Conservation (phyloP, 2,329 filamentous ascomycete species). For the Aspergillus spinulosporus region DNA sequence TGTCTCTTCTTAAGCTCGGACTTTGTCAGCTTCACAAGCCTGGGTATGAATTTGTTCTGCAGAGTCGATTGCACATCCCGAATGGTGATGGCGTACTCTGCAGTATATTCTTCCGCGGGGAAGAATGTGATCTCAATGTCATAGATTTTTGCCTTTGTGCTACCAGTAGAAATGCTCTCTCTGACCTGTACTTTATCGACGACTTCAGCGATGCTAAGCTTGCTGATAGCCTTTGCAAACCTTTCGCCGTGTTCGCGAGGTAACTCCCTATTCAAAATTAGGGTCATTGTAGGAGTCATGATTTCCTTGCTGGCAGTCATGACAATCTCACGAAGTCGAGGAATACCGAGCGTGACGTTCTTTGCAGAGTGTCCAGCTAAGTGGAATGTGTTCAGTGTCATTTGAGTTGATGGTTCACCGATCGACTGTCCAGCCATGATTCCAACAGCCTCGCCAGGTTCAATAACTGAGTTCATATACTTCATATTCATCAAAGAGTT, state of each 20-base stretch:
- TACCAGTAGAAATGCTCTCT: slow-evolving; percentile 74
- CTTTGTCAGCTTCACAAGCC: slow-evolving; percentile 68
- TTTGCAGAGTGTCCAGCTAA: slow-evolving; percentile 97
- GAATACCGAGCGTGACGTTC: slow-evolving; percentile 98
- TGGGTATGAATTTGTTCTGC: slow-evolving; percentile 75
- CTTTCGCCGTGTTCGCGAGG: slow-evolving; percentile 66
- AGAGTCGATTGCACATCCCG: slow-evolving; percentile 76
- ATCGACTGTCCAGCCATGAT: slow-evolving; percentile 96
- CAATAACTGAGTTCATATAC: slow-evolving; percentile 86
- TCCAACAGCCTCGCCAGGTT: slow-evolving; percentile 93
- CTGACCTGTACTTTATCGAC: slow-evolving; percentile 77
- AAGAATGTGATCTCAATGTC: slow-evolving; percentile 81
- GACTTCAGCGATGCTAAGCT: slow-evolving; percentile 78
- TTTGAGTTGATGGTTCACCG: slow-evolving; percentile 96
- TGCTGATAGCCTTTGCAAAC: slow-evolving; percentile 90
- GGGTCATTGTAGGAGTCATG: slow-evolving; percentile 74
- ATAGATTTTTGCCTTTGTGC: slow-evolving; percentile 77
- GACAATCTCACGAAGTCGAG: slow-evolving; percentile 91
- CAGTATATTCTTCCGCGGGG: slow-evolving; percentile 75
- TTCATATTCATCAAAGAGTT: slow-evolving; percentile 86
- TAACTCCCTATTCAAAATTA: slow-evolving; percentile 73
- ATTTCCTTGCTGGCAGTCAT: slow-evolving; percentile 94
- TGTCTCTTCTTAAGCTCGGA: slow-evolving; percentile 79
- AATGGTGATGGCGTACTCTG: slow-evolving; percentile 79
- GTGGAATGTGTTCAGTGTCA: slow-evolving; percentile 99